Percentiles rank a stretch among this genome's conserved stretches.
These are phyloP conservation scores for Neurospora sp. DNA, from an alignment of 495 filamentous ascomycete genomes.

Conservation along the genomic window DNA sequence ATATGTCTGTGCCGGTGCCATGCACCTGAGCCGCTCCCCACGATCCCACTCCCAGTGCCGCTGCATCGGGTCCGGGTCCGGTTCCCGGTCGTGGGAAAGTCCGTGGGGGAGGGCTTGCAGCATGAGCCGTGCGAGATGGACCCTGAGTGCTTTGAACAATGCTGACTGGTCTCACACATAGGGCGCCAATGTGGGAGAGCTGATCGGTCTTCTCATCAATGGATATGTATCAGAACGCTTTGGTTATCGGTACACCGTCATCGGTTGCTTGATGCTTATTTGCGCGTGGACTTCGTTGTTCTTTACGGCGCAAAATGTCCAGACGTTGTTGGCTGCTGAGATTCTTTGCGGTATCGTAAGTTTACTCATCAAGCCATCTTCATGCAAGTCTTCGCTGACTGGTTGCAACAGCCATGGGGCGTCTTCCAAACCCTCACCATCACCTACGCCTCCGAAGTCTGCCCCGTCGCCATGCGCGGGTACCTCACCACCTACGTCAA, in stretches of 20 bases:
- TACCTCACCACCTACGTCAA: conserved; percentile 77
- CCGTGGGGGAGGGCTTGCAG: background rate
- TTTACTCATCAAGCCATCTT: background rate
- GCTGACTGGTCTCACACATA: background rate
- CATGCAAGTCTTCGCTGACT: too few relatives aligned
- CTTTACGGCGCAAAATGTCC: conserved; percentile 63
- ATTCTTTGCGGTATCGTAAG: conserved; percentile 60
- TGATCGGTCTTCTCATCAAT: conserved; percentile 68
- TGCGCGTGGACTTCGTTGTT: conserved; percentile 65
- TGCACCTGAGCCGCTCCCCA: background rate
- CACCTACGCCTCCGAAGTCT: conserved; percentile 75
- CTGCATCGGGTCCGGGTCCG: background rate
- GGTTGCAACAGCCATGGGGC: conserved; percentile 46
- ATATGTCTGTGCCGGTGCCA: background rate
- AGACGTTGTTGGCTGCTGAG: conserved; percentile 59
- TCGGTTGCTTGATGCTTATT: conserved; percentile 54
- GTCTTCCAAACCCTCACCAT: conserved; percentile 72
- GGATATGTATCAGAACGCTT: conserved; percentile 67
- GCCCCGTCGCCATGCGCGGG: conserved; percentile 59
- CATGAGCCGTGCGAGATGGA: background rate
- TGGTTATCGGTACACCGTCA: conserved; percentile 63
- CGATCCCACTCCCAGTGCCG: background rate
- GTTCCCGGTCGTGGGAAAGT: background rate
- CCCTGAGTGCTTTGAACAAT: background rate
- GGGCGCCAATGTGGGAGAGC: conserved; percentile 48